Evolutionary conservation across 306 rosid genomes (phyloP).

Genomic region (Oxytropis ochrocephala): DNA sequence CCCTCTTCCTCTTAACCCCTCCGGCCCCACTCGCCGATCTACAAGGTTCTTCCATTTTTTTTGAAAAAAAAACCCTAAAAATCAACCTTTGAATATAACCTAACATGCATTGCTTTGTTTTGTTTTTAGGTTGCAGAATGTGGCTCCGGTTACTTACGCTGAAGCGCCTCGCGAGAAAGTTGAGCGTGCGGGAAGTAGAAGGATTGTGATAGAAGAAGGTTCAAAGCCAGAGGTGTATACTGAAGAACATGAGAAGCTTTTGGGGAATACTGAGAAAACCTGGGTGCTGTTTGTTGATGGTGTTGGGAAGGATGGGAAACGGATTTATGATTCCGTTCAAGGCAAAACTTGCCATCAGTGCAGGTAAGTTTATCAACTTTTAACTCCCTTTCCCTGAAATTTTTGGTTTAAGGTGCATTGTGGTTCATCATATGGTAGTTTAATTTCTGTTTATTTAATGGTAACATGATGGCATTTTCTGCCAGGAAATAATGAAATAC

Average conservation of each 20-base stretch:
- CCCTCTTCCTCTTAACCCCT: slow-evolving; percentile 21
- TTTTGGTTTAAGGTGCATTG: slow-evolving; percentile 7
- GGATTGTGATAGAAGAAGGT: slow-evolving; percentile 39
- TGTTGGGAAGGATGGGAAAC: slow-evolving; percentile 62
- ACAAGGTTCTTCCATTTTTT: slow-evolving; percentile 52
- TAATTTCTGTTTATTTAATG: slow-evolving; percentile 13
- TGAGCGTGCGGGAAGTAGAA: slow-evolving; percentile 14
- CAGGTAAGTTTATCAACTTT: slow-evolving; percentile 39
- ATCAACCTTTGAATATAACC: background rate
- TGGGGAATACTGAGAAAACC: slow-evolving; percentile 69
- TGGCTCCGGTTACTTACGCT: slow-evolving; percentile 48
- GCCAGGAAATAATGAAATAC: background rate
- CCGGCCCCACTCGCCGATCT: slow-evolving; percentile 69
- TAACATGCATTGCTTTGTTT: background rate
- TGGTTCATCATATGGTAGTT: background rate
- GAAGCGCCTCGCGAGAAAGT: slow-evolving; percentile 35
- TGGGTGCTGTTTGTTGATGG: slow-evolving; percentile 90
- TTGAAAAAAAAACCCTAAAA: too few species aligned
- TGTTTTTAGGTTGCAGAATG: slow-evolving; percentile 63
- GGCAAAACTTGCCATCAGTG: slow-evolving; percentile 97
- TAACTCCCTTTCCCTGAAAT: background rate
- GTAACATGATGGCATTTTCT: slow-evolving; percentile 10
- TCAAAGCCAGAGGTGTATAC: slow-evolving; percentile 59
- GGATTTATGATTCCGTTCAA: slow-evolving; percentile 58
- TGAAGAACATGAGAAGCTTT: slow-evolving; percentile 60